These are phyloP conservation scores for Penicillium concentricum DNA, from an alignment of 2,329 filamentous ascomycete species.

Conservation along the genomic window DNA sequence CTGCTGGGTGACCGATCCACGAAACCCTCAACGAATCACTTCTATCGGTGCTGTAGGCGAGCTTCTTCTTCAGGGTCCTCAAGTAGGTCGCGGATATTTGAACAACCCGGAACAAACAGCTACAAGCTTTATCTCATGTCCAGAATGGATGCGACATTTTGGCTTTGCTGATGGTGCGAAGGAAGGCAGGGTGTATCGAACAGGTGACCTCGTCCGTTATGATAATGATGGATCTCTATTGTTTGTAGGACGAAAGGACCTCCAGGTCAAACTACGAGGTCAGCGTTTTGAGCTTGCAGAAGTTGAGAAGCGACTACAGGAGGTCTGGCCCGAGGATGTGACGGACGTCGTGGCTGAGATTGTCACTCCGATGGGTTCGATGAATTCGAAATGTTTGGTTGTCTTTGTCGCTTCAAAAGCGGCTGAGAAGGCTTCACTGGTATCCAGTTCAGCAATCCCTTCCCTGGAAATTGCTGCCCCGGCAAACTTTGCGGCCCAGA, in stretches of 20 bases:
- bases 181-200: slow-evolving; percentile 29
- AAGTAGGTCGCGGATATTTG: no score
- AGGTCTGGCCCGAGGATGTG: neutral
- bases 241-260: slow-evolving; percentile 19
- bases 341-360: neutral
- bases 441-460: neutral
- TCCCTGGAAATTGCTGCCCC: neutral
- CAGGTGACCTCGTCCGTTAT: slow-evolving; percentile 33
- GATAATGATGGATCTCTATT: slow-evolving; percentile 19
- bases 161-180: neutral
- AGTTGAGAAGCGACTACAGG: slow-evolving; percentile 9
- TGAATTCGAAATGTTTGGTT: slow-evolving; percentile 1
- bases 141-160: neutral
- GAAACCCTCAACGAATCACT: no score
- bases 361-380: neutral
- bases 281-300: slow-evolving; percentile 17
- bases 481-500: neutral
- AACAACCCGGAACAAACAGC: neutral
- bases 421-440: neutral
- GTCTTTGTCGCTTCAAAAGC: slow-evolving; percentile 4
- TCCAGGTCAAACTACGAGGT: slow-evolving; percentile 23
- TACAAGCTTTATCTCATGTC: neutral
- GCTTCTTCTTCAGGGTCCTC: no score
- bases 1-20: no score
- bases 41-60: no score